A percentile compares a stretch with the other conserved stretches of the same genome.
These are phyloP conservation scores for Chionographis japonica DNA, from an alignment of 106 monocot genomes.

Conservation along the genomic window DNA sequence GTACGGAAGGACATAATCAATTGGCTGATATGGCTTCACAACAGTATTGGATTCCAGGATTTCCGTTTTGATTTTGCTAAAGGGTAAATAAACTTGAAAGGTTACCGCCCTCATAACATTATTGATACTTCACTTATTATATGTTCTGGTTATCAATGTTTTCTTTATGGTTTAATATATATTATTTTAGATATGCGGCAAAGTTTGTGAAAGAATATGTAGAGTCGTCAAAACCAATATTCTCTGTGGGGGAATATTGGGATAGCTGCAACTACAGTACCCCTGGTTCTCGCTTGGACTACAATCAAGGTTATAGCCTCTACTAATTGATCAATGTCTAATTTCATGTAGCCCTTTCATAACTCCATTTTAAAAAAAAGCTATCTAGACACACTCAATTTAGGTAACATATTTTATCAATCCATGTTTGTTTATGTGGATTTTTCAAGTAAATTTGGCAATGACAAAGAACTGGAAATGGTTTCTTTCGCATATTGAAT, in stretches of 20 bases:
- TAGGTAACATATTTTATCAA: too few species aligned
- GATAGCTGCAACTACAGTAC: slow-evolving; percentile 64
- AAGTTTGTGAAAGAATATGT: slow-evolving; percentile 84
- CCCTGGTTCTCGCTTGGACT: slow-evolving; percentile 42
- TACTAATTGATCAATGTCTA: background rate
- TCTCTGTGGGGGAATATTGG: slow-evolving; percentile 88
- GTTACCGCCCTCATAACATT: background rate
- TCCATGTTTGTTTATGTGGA: too few species aligned
- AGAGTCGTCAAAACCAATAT: slow-evolving; percentile 63
- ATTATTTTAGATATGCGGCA: slow-evolving; percentile 48
- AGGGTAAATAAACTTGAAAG: slow-evolving; percentile 34
- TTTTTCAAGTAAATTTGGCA: too few species aligned
- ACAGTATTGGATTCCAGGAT: slow-evolving; percentile 66
- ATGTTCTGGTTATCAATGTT: background rate
- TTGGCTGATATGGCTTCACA: slow-evolving; percentile 74
- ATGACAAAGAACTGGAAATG: too few species aligned
- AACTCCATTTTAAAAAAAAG: too few species aligned
- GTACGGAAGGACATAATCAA: slow-evolving; percentile 64
- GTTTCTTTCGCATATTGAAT: too few species aligned
- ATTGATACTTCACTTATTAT: background rate
- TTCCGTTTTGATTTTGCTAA: slow-evolving; percentile 92
- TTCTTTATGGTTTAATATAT: background rate
- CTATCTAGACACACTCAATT: too few species aligned
- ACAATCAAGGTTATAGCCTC: slow-evolving; percentile 71
- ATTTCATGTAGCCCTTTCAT: too few species aligned